Percentiles rank a stretch among this genome's conserved stretches.
These are phyloP conservation scores for Rosa multiflora DNA, from an alignment of 306 rosid species.

Conservation along the genomic window DNA sequence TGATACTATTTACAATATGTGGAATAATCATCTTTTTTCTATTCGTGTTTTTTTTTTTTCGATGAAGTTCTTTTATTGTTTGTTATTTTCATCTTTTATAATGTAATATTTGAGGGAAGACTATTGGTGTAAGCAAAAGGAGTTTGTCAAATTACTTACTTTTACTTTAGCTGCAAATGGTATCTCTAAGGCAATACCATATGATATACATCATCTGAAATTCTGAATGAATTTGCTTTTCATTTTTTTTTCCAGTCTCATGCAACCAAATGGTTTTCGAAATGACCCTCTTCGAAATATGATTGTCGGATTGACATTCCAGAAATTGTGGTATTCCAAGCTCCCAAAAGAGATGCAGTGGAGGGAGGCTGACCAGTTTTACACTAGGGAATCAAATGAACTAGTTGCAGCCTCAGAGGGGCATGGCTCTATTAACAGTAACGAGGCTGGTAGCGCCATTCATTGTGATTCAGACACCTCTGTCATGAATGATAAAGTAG, in stretches of 20 bases:
- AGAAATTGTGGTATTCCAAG: no score
- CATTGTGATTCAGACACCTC: no score
- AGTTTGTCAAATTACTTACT: background rate
- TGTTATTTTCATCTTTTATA: background rate
- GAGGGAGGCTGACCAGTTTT: no score
- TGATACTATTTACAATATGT: background rate
- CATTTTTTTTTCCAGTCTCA: constrained; percentile 45
- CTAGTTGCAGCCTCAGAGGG: no score
- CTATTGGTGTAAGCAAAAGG: background rate
- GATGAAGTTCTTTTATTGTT: background rate
- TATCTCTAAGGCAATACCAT: background rate
- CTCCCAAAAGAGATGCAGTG: no score
- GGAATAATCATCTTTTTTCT: background rate
- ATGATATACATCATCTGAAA: background rate
- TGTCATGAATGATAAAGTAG: no score
- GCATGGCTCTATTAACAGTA: no score
- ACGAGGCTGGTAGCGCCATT: no score
- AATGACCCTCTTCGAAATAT: no score
- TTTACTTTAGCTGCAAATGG: background rate
- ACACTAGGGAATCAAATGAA: no score
- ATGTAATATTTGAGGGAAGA: background rate
- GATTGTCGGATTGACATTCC: no score
- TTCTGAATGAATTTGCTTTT: constrained; percentile 10
- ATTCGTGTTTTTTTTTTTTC: background rate
- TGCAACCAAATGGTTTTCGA: constrained; percentile 45